These are phyloP conservation scores for Phytophthora lateralis DNA, from an alignment of 352 stramenopile species.

Conservation along the genomic window DNA sequence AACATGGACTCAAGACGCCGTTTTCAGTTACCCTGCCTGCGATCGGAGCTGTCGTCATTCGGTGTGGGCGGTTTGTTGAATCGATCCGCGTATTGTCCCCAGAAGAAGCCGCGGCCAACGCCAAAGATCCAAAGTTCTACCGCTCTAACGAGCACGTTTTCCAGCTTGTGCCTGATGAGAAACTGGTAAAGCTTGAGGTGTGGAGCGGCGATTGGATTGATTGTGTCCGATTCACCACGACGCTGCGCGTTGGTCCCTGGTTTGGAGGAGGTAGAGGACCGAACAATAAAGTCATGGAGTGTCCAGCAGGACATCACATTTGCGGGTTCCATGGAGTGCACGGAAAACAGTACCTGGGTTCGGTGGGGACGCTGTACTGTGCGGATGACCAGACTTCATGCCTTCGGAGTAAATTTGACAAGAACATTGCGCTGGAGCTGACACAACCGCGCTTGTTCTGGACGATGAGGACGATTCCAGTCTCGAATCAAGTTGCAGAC, in stretches of 20 bases:
- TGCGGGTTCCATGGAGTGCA: constrained; percentile 46
- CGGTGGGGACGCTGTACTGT: constrained; percentile 40
- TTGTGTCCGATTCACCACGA: constrained; percentile 53
- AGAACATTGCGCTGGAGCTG: background rate
- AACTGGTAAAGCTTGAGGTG: constrained; percentile 45
- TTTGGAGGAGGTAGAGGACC: constrained; percentile 47
- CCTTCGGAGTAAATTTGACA: background rate
- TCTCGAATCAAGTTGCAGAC: constrained; percentile 11
- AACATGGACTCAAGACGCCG: constrained; percentile 26
- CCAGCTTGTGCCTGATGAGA: constrained; percentile 45
- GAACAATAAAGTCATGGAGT: constrained; percentile 31
- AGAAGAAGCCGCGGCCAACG: constrained; percentile 25
- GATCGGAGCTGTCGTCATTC: constrained; percentile 41
- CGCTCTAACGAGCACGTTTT: constrained; percentile 53
- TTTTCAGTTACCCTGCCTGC: constrained; percentile 21
- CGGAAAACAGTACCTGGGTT: constrained; percentile 43
- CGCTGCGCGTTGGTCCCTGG: constrained; percentile 47
- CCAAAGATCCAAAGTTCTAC: constrained; percentile 30
- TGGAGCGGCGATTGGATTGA: constrained; percentile 62
- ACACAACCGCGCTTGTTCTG: constrained; percentile 11
- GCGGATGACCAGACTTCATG: constrained; percentile 7
- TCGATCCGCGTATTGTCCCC: constrained; percentile 33
- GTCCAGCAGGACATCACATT: constrained; percentile 35
- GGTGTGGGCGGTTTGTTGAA: constrained; percentile 46
- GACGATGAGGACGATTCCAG: constrained; percentile 24